Base-by-base conservation (phyloP, 1,139 yeast genomes). In the Hyphopichia pseudoburtonii region DNA sequence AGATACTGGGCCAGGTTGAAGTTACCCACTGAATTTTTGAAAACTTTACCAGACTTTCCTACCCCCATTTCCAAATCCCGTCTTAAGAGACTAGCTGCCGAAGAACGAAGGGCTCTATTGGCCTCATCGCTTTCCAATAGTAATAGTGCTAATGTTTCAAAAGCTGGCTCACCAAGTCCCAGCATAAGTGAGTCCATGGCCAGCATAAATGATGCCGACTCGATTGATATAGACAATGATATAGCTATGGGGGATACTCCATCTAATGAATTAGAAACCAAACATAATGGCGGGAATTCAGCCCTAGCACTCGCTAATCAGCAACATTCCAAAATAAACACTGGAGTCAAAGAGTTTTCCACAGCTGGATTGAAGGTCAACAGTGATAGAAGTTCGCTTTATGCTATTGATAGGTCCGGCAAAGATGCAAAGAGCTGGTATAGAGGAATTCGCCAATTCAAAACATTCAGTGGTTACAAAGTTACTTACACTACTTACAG, bases 391-490 rank as follows among this genome's bases (percentile, higher is more conserved):
- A 58, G 56, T 22, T 21, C 36, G 10, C 23, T 12, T 16, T 57
- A 58, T 38, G 45, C 58, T 16, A 54, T 76, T 41, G 83, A 78
- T 45, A 70, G 71, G 42, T 57, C 74, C 8, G 80, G 82, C 2
- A 66, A 61, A 37, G 76, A 78, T 17, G 66, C 69, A 27, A 66
- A 73, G 38, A 68, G 63, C 46, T 80, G 86, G 86, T 55, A 50
- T 7, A 76, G 76, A 48, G 61, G 64, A 37, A 71, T 75, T 1
- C 48, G 57, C 8, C 59, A 62, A 34, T 68, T 80, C 45, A 76
- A 75, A 54, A 73, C 81, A n/a, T 80, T 80, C 48, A 78, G 82
- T 10, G 85, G 86, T 10, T 76, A 72, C 50, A 68, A 68, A 43
- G 72, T 75, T 36, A 57, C 63, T n/a, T 62, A 78, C 43, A 53